Base-by-base conservation (phyloP, 108 stramenopile species). In the Cyclotella atomus region DNA sequence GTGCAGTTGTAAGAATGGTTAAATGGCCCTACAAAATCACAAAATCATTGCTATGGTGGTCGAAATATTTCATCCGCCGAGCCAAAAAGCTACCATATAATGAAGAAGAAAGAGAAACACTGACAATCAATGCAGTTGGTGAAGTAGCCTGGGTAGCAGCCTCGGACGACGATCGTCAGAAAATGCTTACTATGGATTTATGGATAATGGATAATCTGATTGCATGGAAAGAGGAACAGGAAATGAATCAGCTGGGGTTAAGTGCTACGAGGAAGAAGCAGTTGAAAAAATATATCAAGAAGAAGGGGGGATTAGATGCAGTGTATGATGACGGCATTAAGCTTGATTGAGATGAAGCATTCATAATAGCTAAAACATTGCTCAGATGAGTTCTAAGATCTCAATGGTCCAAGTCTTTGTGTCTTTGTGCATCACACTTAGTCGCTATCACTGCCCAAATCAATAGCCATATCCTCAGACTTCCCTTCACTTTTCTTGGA, bases 101-200 rank as follows among this genome's bases (percentile, higher is more conserved):
- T 28, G 87, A 91, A 4, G 89, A 92, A 60, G 94, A 95, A 71
- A 59, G 79, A 46, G 65, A 79, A 45, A 87, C 89, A 10, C 81
- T 95, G 75, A 95, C 94, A 16, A 77, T 83, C 65, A 88, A 90
- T 28, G 90, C 91, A 19, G 90, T 95, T 21, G 94, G 94, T 28
- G 84, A 87, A 30, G 84, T 92, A 19, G 59, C 76, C 7, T 95
- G 94, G 94, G 88, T 81, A 17, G 73, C 86, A 54, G 68, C 79
- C 1, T 83, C 84, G 14, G 91, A 91, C 10, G 89, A 95, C n/a
- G 89, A 89, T 30, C 81, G 82, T 41, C 55, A 65, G 50, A 71
- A 64, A 34, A 84, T 90, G 89, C 55, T 91, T 8, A 88, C 81
- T n/a, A 59, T 82, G 50, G 87, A 95, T 60, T 66, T 95, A 34